Percentiles rank a stretch among this genome's conserved stretches.
These are phyloP conservation scores for Lactifluus echinatus DNA, from an alignment of 768 basidiomycete species.

Conservation along the genomic window DNA sequence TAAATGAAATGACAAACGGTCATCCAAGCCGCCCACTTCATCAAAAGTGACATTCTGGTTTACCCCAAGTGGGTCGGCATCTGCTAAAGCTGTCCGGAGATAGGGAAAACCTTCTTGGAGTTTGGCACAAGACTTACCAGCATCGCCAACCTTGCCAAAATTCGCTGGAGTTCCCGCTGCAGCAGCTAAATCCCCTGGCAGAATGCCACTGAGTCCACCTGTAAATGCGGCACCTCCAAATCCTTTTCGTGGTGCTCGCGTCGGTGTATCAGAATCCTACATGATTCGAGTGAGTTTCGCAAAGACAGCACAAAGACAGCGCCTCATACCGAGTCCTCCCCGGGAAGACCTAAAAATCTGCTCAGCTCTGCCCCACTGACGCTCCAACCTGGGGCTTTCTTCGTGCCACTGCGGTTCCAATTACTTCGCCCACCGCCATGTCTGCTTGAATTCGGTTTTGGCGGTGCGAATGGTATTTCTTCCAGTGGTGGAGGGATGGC, in stretches of 20 bases:
- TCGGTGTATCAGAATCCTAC: slow-evolving; percentile 65
- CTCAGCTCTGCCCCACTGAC: slow-evolving; percentile 69
- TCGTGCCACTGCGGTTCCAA: slow-evolving; percentile 29
- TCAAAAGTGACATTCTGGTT: slow-evolving; percentile 93
- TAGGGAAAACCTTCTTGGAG: slow-evolving; percentile 14
- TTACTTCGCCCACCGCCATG: slow-evolving; percentile 30
- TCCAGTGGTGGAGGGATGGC: slow-evolving; percentile 77
- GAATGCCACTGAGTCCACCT: slow-evolving; percentile 48
- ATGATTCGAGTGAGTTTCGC: slow-evolving; percentile 1
- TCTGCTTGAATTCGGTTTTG: slow-evolving; percentile 26
- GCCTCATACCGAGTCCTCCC: slow-evolving; percentile 52
- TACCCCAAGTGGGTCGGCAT: slow-evolving; percentile 92
- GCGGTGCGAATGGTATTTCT: slow-evolving; percentile 46
- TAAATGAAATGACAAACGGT: slow-evolving; percentile 46
- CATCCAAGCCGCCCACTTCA: slow-evolving; percentile 92
- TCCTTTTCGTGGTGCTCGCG: slow-evolving; percentile 61
- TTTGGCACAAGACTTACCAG: slow-evolving; percentile 37
- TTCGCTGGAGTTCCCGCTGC: slow-evolving; percentile 78
- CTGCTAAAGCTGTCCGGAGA: slow-evolving; percentile 60
- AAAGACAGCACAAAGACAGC: not conserved
- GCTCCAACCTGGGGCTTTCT: slow-evolving; percentile 64
- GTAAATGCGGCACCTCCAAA: slow-evolving; percentile 38
- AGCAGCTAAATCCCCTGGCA: slow-evolving; percentile 53
- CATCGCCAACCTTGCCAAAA: slow-evolving; percentile 75
- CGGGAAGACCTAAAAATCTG: slow-evolving; percentile 66